Conservation (phyloP, 257 asterid species). For the Capsicum baccatum region DNA sequence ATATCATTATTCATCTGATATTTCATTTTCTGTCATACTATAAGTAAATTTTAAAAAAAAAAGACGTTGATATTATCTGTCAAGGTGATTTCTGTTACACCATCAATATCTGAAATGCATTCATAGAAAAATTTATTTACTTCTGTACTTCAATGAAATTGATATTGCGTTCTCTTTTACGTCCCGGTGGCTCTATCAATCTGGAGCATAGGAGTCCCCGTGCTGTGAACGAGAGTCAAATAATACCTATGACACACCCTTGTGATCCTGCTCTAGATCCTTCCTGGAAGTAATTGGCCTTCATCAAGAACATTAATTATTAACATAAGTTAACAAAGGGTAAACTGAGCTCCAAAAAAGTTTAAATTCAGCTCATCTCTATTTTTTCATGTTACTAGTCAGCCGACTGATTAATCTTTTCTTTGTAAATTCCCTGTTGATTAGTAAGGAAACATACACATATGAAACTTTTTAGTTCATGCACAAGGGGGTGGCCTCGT, state of each 20-base stretch:
- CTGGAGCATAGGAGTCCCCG: constrained; percentile 31
- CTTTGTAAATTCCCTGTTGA: background rate
- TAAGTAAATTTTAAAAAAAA: background rate
- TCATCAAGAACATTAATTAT: background rate
- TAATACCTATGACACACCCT: constrained; percentile 26
- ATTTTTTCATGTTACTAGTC: background rate
- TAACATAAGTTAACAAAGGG: background rate
- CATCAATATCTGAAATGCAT: background rate
- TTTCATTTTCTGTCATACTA: background rate
- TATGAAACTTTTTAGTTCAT: background rate
- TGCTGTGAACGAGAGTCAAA: constrained; percentile 32
- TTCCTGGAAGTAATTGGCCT: constrained; percentile 58
- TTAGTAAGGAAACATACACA: background rate
- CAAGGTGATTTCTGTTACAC: background rate
- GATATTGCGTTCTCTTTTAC: constrained; percentile 36
- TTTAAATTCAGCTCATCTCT: background rate
- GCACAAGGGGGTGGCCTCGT: background rate
- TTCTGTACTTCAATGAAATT: background rate
- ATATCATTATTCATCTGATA: background rate
- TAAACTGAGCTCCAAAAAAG: background rate
- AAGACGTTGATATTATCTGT: background rate
- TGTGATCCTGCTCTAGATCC: no score
- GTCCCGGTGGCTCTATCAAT: constrained; percentile 34
- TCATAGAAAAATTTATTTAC: background rate
- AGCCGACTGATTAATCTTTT: background rate